Percentiles rank a stretch among this genome's conserved stretches.
Evolutionary conservation across 768 basidiomycete genomes (phyloP).

Genomic region (Boletales sp.): DNA sequence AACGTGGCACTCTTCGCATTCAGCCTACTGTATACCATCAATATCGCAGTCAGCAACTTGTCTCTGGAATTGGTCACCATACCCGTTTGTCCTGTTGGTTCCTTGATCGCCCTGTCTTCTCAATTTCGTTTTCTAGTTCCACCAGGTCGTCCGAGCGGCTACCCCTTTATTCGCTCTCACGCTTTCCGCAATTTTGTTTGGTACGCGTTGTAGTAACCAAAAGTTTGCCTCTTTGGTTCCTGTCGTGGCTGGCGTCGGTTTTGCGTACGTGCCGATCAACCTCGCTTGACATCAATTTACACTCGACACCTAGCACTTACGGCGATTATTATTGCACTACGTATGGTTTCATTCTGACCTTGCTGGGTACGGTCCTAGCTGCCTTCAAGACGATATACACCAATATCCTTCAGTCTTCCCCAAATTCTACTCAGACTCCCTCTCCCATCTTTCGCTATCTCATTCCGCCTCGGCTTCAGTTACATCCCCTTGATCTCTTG

Average conservation of each 20-base stretch:
- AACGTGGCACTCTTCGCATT: conserved; percentile 70
- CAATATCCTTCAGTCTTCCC: conserved; percentile 65
- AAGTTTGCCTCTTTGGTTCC: conserved; percentile 78
- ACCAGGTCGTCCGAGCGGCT: conserved; percentile 92
- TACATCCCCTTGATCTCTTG: conserved; percentile 83
- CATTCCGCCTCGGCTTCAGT: conserved; percentile 34
- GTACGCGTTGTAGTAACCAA: conserved; percentile 50
- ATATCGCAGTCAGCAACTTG: conserved; percentile 92
- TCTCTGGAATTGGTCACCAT: conserved; percentile 87
- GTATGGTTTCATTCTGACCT: conserved; percentile 81
- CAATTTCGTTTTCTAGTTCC: conserved; percentile 58
- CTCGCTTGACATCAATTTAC: too few species aligned
- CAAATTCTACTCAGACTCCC: conserved; percentile 13
- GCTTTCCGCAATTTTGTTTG: conserved; percentile 68
- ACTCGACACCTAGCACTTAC: conserved; percentile 63
- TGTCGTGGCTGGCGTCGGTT: conserved; percentile 84
- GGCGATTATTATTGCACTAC: conserved; percentile 93
- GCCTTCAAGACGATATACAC: conserved; percentile 93
- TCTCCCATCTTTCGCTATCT: conserved; percentile 15
- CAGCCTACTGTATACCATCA: conserved; percentile 88
- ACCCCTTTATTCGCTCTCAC: conserved; percentile 91
- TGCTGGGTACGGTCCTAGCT: conserved; percentile 88
- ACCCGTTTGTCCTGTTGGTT: conserved; percentile 53
- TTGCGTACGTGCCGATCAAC: conserved; percentile 54
- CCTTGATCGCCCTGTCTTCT: background rate